Conservation (phyloP, 306 rosid species). For the Dryas alaskensis region DNA sequence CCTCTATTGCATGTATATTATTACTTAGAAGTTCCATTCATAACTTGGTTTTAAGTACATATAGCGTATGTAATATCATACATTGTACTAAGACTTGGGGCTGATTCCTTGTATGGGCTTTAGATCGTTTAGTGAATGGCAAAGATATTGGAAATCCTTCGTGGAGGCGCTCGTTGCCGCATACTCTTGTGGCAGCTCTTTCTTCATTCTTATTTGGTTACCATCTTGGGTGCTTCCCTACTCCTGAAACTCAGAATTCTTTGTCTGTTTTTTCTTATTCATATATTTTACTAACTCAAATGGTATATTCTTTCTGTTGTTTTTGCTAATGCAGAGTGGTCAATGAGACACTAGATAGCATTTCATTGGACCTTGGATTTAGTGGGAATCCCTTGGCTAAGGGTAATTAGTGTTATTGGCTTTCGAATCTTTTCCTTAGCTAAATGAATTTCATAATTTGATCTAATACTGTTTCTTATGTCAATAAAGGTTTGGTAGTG, state of each 20-base stretch:
- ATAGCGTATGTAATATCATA: constrained; percentile 16
- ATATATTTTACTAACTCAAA: not conserved
- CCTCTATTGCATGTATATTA: not conserved
- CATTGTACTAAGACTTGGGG: constrained; percentile 25
- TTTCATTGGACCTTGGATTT: constrained; percentile 73
- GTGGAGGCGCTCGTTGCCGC: constrained; percentile 63
- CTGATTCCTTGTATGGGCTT: constrained; percentile 32
- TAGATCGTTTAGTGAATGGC: constrained; percentile 39
- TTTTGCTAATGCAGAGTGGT: constrained; percentile 63
- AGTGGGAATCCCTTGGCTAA: constrained; percentile 76
- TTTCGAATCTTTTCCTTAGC: not conserved
- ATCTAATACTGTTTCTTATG: constrained; percentile 25
- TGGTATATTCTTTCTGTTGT: constrained; percentile 15
- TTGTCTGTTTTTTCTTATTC: not conserved
- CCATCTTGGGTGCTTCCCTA: constrained; percentile 64
- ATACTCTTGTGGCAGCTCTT: constrained; percentile 60
- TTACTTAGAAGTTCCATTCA: not conserved
- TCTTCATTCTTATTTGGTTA: constrained; percentile 83
- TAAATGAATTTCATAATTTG: constrained; percentile 17
- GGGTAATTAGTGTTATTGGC: constrained; percentile 36
- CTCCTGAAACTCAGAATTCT: constrained; percentile 24
- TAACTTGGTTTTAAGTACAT: not conserved
- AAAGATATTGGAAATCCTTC: constrained; percentile 50
- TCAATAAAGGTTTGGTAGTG: constrained; percentile 76
- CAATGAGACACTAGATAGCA: constrained; percentile 82